Evolutionary conservation across 257 asterid genomes (phyloP).

Genomic region (Lycium barbarum): DNA sequence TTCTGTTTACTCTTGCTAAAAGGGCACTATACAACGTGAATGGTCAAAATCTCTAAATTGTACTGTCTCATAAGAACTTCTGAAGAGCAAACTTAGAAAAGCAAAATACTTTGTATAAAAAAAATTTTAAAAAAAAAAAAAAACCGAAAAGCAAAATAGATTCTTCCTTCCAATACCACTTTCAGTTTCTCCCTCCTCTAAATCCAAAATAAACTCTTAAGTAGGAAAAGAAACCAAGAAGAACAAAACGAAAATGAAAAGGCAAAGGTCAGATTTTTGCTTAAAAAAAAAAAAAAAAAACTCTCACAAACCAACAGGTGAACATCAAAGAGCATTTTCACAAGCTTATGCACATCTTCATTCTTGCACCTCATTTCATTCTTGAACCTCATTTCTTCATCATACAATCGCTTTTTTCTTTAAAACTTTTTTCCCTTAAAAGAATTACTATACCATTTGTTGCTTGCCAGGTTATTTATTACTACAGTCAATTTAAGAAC

Average conservation of each 20-base stretch:
- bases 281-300: neutral
- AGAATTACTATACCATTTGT: no score
- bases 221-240: neutral
- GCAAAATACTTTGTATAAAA: neutral
- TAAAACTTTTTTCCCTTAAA: neutral
- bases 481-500: no score
- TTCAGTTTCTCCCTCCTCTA: constrained; percentile 9
- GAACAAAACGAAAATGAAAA: neutral
- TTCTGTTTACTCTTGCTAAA: neutral
- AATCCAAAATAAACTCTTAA: neutral
- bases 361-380: neutral
- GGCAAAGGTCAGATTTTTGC: neutral
- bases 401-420: neutral
- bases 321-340: neutral
- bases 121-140: no score
- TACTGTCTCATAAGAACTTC: neutral
- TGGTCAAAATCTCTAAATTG: neutral
- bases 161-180: neutral
- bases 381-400: neutral
- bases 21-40: neutral
- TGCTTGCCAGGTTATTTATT: no score
- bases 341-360: neutral
- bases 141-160: no score
- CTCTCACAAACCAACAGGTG: neutral
- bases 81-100: neutral